These are phyloP conservation scores for Aspergillus ochraceus DNA, from an alignment of 2,329 filamentous ascomycete genomes.

Conservation along the genomic window DNA sequence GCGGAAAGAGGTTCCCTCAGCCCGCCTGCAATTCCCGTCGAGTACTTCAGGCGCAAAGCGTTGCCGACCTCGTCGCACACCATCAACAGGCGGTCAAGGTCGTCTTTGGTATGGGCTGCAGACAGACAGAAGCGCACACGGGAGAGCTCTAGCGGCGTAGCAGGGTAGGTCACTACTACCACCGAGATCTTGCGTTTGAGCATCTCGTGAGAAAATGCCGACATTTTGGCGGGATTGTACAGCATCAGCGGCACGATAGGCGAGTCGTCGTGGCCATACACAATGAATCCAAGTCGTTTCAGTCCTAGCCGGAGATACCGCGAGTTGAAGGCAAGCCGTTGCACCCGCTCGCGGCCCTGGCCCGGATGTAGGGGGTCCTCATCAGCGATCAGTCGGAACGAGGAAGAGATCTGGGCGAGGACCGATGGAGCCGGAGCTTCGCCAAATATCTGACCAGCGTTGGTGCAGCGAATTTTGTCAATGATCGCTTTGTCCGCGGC, in stretches of 20 bases:
- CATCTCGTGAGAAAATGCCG: constrained; percentile 96
- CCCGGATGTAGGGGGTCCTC: constrained; percentile 69
- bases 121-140: constrained; percentile 91
- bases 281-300: constrained; percentile 89
- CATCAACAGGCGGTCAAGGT: constrained; percentile 79
- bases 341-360: constrained; percentile 87
- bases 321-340: constrained; percentile 94
- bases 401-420: constrained; percentile 81
- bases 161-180: constrained; percentile 92
- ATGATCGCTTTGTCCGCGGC: constrained; percentile 85
- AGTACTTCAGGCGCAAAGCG: constrained; percentile 87
- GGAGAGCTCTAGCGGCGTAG: constrained; percentile 87
- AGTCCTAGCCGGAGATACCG: constrained; percentile 90
- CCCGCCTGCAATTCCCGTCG: constrained; percentile 84
- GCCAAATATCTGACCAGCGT: constrained; percentile 78
- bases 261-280: constrained; percentile 93
- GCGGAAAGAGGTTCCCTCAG: constrained; percentile 63
- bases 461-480: constrained; percentile 79
- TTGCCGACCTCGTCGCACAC: constrained; percentile 93
- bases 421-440: constrained; percentile 84
- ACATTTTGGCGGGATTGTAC: constrained; percentile 95
- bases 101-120: constrained; percentile 93
- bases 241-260: constrained; percentile 90
- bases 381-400: constrained; percentile 81
- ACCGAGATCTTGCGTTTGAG: constrained; percentile 92